Evolutionary conservation across 2,329 filamentous ascomycete species (phyloP).

Genomic region (Colletotrichum spinosum): DNA sequence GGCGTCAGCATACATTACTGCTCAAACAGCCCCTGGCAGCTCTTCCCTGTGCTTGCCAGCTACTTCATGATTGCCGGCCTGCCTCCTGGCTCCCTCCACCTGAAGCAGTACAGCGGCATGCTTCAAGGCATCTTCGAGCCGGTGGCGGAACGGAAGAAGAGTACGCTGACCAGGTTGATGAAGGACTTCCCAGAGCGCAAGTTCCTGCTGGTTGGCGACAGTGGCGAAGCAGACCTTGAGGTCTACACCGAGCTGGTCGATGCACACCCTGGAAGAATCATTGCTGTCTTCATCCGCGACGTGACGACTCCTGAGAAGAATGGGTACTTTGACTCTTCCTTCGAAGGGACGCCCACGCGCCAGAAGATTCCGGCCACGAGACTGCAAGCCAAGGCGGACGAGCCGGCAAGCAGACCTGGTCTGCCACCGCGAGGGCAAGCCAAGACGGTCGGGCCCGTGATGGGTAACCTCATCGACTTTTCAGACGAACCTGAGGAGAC

Average conservation of each 20-base stretch:
- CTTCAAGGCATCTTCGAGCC: conserved; percentile 98
- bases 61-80: conserved; percentile 86
- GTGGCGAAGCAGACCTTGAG: conserved; percentile 95
- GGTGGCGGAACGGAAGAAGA: conserved; percentile 93
- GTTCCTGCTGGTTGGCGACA: conserved; percentile 94
- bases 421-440: conserved; percentile 46
- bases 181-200: conserved; percentile 89
- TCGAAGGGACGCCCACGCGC: conserved; percentile 44
- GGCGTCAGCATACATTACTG: conserved; percentile 95
- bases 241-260: conserved; percentile 95
- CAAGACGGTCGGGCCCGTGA: conserved; percentile 53
- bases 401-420: conserved; percentile 43
- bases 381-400: conserved; percentile 37
- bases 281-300: conserved; percentile 93
- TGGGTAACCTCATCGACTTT: conserved; percentile 72
- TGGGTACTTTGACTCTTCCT: conserved; percentile 80
- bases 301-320: conserved; percentile 83
- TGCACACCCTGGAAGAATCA: conserved; percentile 83
- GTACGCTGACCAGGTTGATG: conserved; percentile 86
- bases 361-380: conserved; percentile 42
- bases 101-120: conserved; percentile 98
- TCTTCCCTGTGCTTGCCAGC: conserved; percentile 88
- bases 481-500: conserved; percentile 62
- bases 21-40: conserved; percentile 99
- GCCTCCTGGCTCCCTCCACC: conserved; percentile 88